Percentiles rank a stretch among this genome's conserved stretches.
phyloP scores from a whole-genome alignment of 2,329 filamentous ascomycete genomes.

The Colletotrichum chrysophilum region DNA sequence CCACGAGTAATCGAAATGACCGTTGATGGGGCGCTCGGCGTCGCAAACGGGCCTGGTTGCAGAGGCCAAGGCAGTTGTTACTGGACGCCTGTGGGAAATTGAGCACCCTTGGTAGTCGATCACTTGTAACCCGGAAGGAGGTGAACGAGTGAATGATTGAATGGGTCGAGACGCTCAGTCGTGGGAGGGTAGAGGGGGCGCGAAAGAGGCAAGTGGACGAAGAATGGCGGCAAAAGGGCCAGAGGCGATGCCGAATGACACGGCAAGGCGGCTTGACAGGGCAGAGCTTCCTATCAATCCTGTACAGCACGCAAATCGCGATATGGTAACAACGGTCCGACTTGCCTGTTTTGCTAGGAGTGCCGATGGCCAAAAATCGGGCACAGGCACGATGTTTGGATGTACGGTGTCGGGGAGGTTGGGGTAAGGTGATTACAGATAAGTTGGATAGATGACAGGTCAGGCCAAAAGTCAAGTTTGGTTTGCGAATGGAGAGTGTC shows the following conservation, averaged over 20 bases:
- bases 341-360: background rate
- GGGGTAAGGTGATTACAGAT: background rate
- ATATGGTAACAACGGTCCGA: background rate
- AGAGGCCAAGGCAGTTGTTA: background rate
- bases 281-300: background rate
- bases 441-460: background rate
- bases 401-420: background rate
- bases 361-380: background rate
- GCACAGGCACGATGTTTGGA: background rate
- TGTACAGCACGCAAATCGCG: background rate
- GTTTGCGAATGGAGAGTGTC: background rate
- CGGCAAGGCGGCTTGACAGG: background rate
- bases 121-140: background rate
- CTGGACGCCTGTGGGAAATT: background rate
- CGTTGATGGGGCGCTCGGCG: background rate
- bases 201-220: background rate
- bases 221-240: background rate
- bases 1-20: conserved; percentile 5
- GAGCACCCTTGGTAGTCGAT: background rate
- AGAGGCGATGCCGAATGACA: background rate
- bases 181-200: background rate
- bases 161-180: background rate
- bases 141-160: background rate
- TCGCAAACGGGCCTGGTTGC: background rate
- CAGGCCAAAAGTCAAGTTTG: background rate